Percentiles rank a stretch among this genome's conserved stretches.
These are phyloP conservation scores for Blastocystis sp. DNA, from an alignment of 352 stramenopile species.

Conservation along the genomic window DNA sequence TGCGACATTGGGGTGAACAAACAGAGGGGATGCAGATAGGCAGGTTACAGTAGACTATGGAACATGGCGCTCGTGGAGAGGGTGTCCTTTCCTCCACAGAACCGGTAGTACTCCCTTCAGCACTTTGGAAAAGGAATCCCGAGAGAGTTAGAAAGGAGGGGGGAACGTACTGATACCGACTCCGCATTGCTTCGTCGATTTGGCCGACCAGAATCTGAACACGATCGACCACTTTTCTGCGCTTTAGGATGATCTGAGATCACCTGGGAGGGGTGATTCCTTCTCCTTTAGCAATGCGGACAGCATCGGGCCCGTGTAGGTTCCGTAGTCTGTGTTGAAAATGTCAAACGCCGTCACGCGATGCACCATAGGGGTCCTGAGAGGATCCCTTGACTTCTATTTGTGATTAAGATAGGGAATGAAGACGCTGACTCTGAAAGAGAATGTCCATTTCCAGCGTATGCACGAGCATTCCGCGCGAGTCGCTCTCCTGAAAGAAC, in stretches of 20 bases:
- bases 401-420: neutral
- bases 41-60: too few species aligned
- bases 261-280: conserved; percentile 22
- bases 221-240: conserved; percentile 2
- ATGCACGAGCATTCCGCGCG: neutral
- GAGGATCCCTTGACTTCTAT: neutral
- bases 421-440: neutral
- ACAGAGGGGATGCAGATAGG: too few species aligned
- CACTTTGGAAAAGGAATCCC: too few species aligned
- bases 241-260: neutral
- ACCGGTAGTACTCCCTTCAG: too few species aligned
- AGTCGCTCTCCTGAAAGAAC: conserved; percentile 4
- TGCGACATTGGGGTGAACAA: too few species aligned
- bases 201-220: neutral
- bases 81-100: too few species aligned
- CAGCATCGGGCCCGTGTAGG: conserved; percentile 15
- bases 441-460: conserved; percentile 26
- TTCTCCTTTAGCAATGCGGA: conserved; percentile 1
- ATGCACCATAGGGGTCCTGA: neutral
- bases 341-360: conserved; percentile 13
- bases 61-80: too few species aligned
- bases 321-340: neutral
- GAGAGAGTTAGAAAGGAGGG: too few species aligned
- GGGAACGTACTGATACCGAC: too few species aligned
- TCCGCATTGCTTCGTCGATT: neutral